phyloP scores from a whole-genome alignment of 768 basidiomycete genomes.

The Hygrocybe punicea region DNA sequence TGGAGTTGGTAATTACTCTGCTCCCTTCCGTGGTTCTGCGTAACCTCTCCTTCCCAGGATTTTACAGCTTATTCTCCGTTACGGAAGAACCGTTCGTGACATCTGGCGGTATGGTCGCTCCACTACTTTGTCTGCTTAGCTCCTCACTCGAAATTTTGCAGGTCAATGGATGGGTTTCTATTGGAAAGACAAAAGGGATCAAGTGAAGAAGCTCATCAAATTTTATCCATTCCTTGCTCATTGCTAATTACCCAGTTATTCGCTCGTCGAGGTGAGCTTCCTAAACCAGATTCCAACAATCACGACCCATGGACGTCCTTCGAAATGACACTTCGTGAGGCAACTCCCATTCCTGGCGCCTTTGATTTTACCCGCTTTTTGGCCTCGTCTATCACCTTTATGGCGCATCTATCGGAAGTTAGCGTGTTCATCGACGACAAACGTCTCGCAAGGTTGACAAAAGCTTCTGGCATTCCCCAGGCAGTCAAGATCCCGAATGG shows the following conservation, averaged over 20 bases:
- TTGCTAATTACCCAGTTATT: conserved; percentile 51
- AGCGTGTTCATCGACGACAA: conserved; percentile 81
- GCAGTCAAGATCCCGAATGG: conserved; percentile 51
- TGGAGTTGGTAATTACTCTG: conserved; percentile 59
- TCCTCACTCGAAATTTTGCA: conserved; percentile 28
- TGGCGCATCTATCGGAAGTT: conserved; percentile 71
- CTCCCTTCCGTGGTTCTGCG: not conserved
- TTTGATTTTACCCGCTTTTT: conserved; percentile 91
- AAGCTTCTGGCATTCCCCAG: conserved; percentile 53
- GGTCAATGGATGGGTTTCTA: conserved; percentile 95
- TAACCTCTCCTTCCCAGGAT: conserved; percentile 39
- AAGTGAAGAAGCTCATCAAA: conserved; percentile 41
- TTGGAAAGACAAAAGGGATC: conserved; percentile 92
- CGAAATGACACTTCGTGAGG: conserved; percentile 82
- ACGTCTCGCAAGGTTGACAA: conserved; percentile 62
- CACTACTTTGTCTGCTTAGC: conserved; percentile 17
- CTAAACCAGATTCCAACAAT: conserved; percentile 32
- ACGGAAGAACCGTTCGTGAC: conserved; percentile 82
- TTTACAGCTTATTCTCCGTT: conserved; percentile 79
- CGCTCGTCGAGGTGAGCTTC: conserved; percentile 71
- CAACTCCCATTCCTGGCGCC: conserved; percentile 70
- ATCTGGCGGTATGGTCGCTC: conserved; percentile 56
- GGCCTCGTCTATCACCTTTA: conserved; percentile 89
- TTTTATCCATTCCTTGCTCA: conserved; percentile 5
- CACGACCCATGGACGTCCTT: conserved; percentile 75